Evolutionary conservation across 441 rosid genomes (phyloP), one percentile per base, ranked within the genome.

Genomic region (Pelargonium citronellum): DNA sequence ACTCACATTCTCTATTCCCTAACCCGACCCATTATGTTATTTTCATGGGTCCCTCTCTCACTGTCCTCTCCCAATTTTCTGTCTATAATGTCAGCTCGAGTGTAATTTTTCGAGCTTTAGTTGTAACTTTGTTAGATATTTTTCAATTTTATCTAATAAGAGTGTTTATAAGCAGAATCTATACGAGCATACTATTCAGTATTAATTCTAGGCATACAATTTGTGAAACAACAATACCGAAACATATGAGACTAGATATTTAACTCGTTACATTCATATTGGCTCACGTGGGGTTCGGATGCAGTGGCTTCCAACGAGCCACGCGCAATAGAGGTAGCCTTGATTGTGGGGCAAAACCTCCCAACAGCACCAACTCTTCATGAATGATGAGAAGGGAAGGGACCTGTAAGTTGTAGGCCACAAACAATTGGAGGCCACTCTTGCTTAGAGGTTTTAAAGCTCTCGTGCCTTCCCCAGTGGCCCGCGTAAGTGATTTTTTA

Each of bases 241-340:
- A 57, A 57, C 7, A 57, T 62, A 62, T 55, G 63, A 49, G 16
- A 9, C 30, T 27, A 22, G 5, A 62, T 22, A 9, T 27, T 62
- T 19, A 10, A 10, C 12, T 62, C 65, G 27, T 3, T 12, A 10
- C 9, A 3, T 62, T 5, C 65, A 22, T 37, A 37, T 37, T 17
- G 69, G 55, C 55, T 75, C 76, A 20, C 71, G 67, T 67, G 74
- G 71, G 39, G 71, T 22, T 64, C 62, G 5, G 68, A 19, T 12
- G 27, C 47, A 58, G 74, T 73, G 78, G 81, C 46, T 66, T 41
- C 2, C 19, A 47, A 39, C 20, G n/a, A 8, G 73, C 73, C 74
- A 75, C 71, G 58, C 8, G 27, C 3, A 0, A n/a, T 27, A 44
- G n/a, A n/a, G 65, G 49, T 70, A 71, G 79, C 80, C 74, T 39